Evolutionary conservation across 176 grass and related monocot genomes (phyloP).

Genomic region (Musa schizocarpa): DNA sequence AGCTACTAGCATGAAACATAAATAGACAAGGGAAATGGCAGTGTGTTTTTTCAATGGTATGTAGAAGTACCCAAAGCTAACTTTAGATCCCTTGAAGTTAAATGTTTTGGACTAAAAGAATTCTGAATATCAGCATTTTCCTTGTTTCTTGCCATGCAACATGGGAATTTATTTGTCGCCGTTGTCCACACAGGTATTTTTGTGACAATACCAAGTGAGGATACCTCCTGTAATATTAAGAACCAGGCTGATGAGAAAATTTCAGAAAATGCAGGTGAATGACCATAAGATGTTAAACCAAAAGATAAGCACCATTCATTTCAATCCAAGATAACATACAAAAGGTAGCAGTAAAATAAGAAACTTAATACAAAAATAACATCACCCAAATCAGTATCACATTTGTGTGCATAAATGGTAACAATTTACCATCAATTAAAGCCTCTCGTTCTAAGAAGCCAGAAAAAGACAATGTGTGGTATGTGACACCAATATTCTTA

Average conservation of each 20-base stretch:
- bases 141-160: slow-evolving; percentile 14
- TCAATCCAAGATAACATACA: background rate
- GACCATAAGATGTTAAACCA: no score
- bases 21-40: slow-evolving; percentile 5
- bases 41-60: background rate
- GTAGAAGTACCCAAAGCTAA: slow-evolving; percentile 33
- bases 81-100: slow-evolving; percentile 10
- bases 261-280: no score
- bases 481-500: no score
- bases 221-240: slow-evolving; percentile 42
- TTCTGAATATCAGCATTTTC: background rate
- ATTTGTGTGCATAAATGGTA: background rate
- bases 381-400: background rate
- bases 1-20: slow-evolving; percentile 10
- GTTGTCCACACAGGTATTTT: slow-evolving; percentile 47
- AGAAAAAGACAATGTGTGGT: no score
- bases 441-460: no score
- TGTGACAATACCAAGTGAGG: slow-evolving; percentile 30
- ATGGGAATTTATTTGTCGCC: slow-evolving; percentile 26
- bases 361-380: background rate
- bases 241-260: slow-evolving; percentile 1
- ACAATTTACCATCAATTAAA: background rate
- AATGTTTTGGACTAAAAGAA: slow-evolving; percentile 22
- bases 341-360: background rate
- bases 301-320: no score